Percentiles rank a stretch among this genome's conserved stretches.
These are phyloP conservation scores for Rubia balearica DNA, from an alignment of 305 asterid genomes.

Conservation along the genomic window DNA sequence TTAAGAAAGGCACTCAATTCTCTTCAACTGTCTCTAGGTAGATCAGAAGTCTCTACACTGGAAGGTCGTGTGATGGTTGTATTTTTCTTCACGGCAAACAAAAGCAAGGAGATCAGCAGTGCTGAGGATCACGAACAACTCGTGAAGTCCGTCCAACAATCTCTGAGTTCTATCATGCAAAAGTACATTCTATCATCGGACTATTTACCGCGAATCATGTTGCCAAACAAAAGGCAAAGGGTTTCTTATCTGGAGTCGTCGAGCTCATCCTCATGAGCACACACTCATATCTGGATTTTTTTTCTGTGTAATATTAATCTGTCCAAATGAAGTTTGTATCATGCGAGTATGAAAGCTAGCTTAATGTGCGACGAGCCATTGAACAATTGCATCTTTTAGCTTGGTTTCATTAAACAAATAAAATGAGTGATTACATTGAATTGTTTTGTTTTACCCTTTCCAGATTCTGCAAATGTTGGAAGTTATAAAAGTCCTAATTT, in stretches of 20 bases:
- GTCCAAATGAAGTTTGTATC: background rate
- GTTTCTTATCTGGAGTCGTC: slow-evolving; percentile 29
- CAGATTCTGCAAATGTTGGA: background rate
- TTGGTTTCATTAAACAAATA: background rate
- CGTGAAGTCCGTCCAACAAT: slow-evolving; percentile 27
- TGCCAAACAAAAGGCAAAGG: slow-evolving; percentile 50
- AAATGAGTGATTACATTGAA: background rate
- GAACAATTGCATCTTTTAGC: background rate
- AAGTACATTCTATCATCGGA: slow-evolving; percentile 48
- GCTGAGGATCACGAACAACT: slow-evolving; percentile 17
- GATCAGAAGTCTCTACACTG: slow-evolving; percentile 57
- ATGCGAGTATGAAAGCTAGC: background rate
- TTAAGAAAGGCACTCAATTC: slow-evolving; percentile 32
- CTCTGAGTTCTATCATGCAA: slow-evolving; percentile 40
- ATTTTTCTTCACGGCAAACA: slow-evolving; percentile 30
- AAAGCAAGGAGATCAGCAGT: slow-evolving; percentile 4
- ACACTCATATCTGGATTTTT: background rate
- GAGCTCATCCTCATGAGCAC: slow-evolving; percentile 21
- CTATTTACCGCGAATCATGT: slow-evolving; percentile 30
- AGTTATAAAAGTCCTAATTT: background rate
- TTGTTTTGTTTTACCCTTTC: too few species aligned
- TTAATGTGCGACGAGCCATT: background rate
- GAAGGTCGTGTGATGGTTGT: slow-evolving; percentile 49
- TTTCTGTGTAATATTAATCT: background rate
- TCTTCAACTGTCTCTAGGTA: slow-evolving; percentile 32